Evolutionary conservation across 164 flowering plant species (phyloP).

Genomic region (Liriodendron chinense): DNA sequence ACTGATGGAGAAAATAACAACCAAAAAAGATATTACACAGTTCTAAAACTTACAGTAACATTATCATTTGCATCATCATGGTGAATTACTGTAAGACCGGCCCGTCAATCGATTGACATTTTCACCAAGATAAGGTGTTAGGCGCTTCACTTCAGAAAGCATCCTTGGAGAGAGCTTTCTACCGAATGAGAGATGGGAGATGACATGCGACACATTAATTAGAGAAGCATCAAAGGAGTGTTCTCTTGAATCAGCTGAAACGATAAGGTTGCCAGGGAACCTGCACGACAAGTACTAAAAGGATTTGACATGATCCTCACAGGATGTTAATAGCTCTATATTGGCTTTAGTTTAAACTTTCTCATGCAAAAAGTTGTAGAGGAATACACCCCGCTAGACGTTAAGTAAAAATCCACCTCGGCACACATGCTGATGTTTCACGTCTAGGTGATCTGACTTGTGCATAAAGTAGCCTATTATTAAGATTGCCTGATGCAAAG

Average conservation of each 20-base stretch:
- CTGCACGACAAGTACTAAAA: conserved; percentile 36
- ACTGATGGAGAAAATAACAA: too few relatives aligned
- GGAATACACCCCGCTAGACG: too few relatives aligned
- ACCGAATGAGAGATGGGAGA: conserved; percentile 85
- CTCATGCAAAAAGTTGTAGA: too few relatives aligned
- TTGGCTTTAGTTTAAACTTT: too few relatives aligned
- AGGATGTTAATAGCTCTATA: too few relatives aligned
- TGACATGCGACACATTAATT: conserved; percentile 91
- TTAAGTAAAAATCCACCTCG: too few relatives aligned
- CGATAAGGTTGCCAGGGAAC: conserved; percentile 90
- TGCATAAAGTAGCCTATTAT: too few relatives aligned
- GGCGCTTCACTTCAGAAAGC: conserved; percentile 56
- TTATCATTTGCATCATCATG: conserved; percentile 45
- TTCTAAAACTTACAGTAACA: conserved; percentile 70
- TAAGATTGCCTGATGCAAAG: too few relatives aligned
- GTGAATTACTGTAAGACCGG: conserved; percentile 46
- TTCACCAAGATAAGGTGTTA: conserved; percentile 74
- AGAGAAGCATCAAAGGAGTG: conserved; percentile 92
- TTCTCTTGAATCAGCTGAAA: conserved; percentile 80
- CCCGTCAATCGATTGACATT: conserved; percentile 75
- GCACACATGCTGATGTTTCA: too few relatives aligned
- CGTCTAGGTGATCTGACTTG: too few relatives aligned
- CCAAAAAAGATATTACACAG: not conserved
- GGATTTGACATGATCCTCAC: too few relatives aligned
- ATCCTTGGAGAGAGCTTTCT: conserved; percentile 46